phyloP scores from a whole-genome alignment of 352 stramenopile species.

The Phytophthora pluvialis region DNA sequence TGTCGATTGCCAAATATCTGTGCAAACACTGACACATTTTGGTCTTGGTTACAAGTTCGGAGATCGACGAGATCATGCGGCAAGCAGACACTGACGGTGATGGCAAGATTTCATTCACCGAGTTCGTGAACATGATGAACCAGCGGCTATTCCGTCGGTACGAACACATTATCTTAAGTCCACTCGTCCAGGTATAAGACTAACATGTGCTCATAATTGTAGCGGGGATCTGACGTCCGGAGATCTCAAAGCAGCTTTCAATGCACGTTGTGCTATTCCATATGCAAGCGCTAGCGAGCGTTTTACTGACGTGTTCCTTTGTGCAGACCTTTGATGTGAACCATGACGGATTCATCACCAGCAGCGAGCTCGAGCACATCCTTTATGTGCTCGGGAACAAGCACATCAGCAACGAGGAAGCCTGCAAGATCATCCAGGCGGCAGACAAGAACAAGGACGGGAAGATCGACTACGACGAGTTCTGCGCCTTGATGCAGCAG shows the following conservation, averaged over 20 bases:
- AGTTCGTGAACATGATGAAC: slow-evolving; percentile 86
- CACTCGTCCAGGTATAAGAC: not conserved
- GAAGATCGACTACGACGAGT: slow-evolving; percentile 90
- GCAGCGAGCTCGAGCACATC: slow-evolving; percentile 66
- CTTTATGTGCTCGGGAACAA: slow-evolving; percentile 66
- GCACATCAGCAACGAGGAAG: slow-evolving; percentile 49
- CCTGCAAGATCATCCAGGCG: slow-evolving; percentile 63
- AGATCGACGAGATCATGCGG: slow-evolving; percentile 74
- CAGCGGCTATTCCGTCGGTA: slow-evolving; percentile 69
- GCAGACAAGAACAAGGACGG: slow-evolving; percentile 88
- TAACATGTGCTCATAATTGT: slow-evolving; percentile 6
- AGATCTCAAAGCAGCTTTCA: slow-evolving; percentile 71
- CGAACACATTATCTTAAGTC: not conserved
- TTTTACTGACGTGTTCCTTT: not conserved
- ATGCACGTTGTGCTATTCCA: slow-evolving; percentile 32
- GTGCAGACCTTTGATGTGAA: slow-evolving; percentile 73
- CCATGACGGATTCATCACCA: slow-evolving; percentile 75
- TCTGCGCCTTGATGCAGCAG: slow-evolving; percentile 67
- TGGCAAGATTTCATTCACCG: slow-evolving; percentile 76
- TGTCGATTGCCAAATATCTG: not conserved
- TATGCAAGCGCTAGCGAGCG: too few relatives aligned
- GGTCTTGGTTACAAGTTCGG: slow-evolving; percentile 34
- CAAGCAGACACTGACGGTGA: slow-evolving; percentile 73
- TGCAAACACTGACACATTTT: not conserved
- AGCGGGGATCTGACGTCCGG: slow-evolving; percentile 58